Base-by-base conservation (phyloP, 2,329 filamentous ascomycete species). In the Ascochyta pisi region DNA sequence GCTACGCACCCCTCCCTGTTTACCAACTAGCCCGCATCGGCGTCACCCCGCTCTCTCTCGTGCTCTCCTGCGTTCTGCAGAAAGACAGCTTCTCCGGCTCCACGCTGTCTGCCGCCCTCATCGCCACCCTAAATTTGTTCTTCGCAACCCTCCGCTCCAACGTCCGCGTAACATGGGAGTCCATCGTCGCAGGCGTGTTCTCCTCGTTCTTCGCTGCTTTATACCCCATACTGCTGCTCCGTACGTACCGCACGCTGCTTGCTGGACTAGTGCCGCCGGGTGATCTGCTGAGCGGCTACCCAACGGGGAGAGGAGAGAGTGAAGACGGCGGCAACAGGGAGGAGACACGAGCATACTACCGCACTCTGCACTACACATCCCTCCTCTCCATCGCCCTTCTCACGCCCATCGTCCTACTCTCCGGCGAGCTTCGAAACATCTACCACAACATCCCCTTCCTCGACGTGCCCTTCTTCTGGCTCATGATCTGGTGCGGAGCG, bases 401-500 rank as follows among this genome's bases (percentile, higher is more conserved):
- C 37, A 74, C 79, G 1, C 82, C 82, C 1, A 75, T 83, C 39
- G 76, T 82, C 19, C 64, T 83, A 24, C 58, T 84, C 16, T 81
- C 79, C 2, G 82, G 82, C 29, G 82, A 84, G 48, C 62, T 82
- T 2, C 65, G 69, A 5, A 75, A 80, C 51, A 82, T 84, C 31
- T 74, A 74, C 48, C 77, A 79, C 16, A 83, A 84, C 57, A 82
- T 82, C 51, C 83, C 83, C 50, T 81, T 83, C 68, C 75, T 84
- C 10, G 82, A 84, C 54, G 79, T 83, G 1, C 81, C 81, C 2
- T 84, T 81, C 67, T 83, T 83, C 71, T 84, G 82, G 82, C 70
- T 84, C 38, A 80, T 84, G 76, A 78, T 81, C 35, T 62, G 79
- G 4, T 80, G 80, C 51, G 80, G 80, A 3, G 79, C 79, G 2